A percentile compares a stretch with the other conserved stretches of the same genome.
Evolutionary conservation across 176 grass and related monocot species (phyloP).

Genomic region (Musa troglodytarum): DNA sequence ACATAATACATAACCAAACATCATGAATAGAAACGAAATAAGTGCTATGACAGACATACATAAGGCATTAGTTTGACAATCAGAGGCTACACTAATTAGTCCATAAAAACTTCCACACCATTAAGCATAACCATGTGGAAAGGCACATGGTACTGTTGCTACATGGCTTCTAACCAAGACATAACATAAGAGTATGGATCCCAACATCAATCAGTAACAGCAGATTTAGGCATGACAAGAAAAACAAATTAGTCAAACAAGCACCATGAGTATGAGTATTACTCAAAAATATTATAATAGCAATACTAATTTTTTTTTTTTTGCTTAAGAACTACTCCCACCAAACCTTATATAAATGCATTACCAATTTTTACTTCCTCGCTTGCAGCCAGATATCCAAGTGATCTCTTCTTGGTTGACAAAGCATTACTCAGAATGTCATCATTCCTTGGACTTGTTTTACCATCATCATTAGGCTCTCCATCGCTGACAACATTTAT

Average conservation of each 20-base stretch:
- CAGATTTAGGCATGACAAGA: no score
- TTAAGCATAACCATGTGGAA: no score
- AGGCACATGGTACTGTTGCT: no score
- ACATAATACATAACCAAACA: not conserved
- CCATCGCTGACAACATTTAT: conserved; percentile 40
- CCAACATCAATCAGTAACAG: no score
- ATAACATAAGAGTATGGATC: no score
- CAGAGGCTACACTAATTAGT: no score
- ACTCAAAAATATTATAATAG: no score
- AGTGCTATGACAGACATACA: not conserved
- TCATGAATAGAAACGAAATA: not conserved
- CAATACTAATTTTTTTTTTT: no score
- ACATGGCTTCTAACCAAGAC: no score
- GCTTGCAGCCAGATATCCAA: conserved; percentile 30
- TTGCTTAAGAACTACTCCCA: not conserved
- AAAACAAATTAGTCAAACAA: no score
- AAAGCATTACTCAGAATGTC: conserved; percentile 36
- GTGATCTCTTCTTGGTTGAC: conserved; percentile 37
- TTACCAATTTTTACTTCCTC: conserved; percentile 60
- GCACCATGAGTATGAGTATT: no score
- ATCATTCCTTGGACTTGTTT: conserved; percentile 27
- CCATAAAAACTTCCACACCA: no score
- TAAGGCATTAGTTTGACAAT: not conserved
- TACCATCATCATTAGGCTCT: conserved; percentile 37
- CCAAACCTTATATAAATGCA: not conserved